Evolutionary conservation across 257 asterid genomes (phyloP).

Genomic region (Gentiana straminea): DNA sequence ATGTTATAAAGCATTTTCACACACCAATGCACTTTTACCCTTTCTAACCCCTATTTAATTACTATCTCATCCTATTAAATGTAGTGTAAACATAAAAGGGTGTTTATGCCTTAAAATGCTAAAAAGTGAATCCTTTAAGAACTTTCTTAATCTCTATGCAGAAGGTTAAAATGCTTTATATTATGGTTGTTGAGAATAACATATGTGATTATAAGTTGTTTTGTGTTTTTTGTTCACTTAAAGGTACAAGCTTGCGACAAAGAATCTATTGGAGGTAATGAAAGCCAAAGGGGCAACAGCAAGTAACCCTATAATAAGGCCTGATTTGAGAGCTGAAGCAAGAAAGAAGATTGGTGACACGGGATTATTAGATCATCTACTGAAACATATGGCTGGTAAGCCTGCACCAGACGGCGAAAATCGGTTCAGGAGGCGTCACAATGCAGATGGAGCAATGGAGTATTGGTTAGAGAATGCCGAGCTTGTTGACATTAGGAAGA

Average conservation of each 20-base stretch:
- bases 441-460: constrained; percentile 97
- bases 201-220: neutral
- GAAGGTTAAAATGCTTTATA: too few species aligned
- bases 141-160: too few species aligned
- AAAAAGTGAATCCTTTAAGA: too few species aligned
- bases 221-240: constrained; percentile 1
- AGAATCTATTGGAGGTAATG: constrained; percentile 75
- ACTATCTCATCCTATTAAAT: too few species aligned
- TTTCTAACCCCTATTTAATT: too few species aligned
- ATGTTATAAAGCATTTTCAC: too few species aligned
- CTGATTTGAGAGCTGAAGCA: constrained; percentile 82
- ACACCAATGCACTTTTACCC: too few species aligned
- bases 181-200: too few species aligned
- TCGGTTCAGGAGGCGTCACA: constrained; percentile 78
- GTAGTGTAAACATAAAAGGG: too few species aligned
- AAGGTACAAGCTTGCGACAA: constrained; percentile 81
- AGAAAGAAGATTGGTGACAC: constrained; percentile 90
- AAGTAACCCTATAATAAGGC: constrained; percentile 62
- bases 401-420: constrained; percentile 66
- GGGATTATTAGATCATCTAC: constrained; percentile 80
- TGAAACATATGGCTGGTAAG: constrained; percentile 95
- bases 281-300: constrained; percentile 58
- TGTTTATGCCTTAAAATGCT: too few species aligned
- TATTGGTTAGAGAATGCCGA: constrained; percentile 94
- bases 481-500: constrained; percentile 54